These are phyloP conservation scores for Bondarzewia mesenterica DNA, from an alignment of 1,284 basidiomycete species.

Conservation along the genomic window DNA sequence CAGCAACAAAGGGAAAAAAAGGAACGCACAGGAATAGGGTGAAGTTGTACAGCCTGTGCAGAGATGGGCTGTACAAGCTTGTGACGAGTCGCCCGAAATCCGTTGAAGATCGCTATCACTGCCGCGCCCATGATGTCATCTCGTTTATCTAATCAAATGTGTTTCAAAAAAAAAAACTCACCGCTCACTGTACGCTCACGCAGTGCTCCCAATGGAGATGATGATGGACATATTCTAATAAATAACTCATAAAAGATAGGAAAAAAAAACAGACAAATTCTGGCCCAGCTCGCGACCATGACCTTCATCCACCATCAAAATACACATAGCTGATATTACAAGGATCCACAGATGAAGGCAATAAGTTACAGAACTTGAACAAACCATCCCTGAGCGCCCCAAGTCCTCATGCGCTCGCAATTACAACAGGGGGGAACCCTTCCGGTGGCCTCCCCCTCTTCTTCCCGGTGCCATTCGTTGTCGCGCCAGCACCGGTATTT, in stretches of 20 bases:
- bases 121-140: not conserved
- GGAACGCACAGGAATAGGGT: not conserved
- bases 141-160: too few species aligned
- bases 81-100: not conserved
- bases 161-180: too few species aligned
- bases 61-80: too few species aligned
- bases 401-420: slow-evolving; percentile 38
- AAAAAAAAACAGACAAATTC: not conserved
- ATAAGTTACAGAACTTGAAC: not conserved
- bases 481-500: slow-evolving; percentile 26
- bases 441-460: slow-evolving; percentile 19
- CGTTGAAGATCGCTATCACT: not conserved
- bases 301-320: not conserved
- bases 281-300: not conserved
- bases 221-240: too few species aligned
- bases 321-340: not conserved
- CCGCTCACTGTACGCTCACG: too few species aligned
- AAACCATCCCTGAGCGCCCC: not conserved
- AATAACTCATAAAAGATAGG: too few species aligned
- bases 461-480: slow-evolving; percentile 23
- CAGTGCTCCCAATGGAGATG: too few species aligned
- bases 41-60: too few species aligned
- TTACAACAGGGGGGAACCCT: slow-evolving; percentile 40
- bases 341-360: not conserved
- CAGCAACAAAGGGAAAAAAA: not conserved